Base-by-base conservation (phyloP, 805 yeast species). In the Isabelozyma gotoi region DNA sequence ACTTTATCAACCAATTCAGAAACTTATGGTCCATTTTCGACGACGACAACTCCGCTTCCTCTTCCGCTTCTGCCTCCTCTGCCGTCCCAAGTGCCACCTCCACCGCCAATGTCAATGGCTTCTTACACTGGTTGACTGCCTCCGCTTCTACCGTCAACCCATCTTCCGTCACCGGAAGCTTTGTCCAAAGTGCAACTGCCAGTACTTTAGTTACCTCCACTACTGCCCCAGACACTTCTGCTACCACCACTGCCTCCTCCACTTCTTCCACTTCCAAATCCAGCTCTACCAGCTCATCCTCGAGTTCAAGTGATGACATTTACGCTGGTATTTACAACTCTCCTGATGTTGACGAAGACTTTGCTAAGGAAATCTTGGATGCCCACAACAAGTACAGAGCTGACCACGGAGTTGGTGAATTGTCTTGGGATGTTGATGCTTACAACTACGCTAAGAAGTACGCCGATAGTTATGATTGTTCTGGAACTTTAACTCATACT, bases 381-480 rank as follows among this genome's bases (percentile, higher is more conserved):
- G 59, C 67, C 3, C 73, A 67, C 53, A 67, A 67, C 47, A 33
- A 50, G 20, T 56, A 66, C 44, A 53, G 73, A 39, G 65, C 65
- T 2, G 40, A 45, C 6, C 71, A 67, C 42, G 58, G 59, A 20
- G 69, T 53, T 4, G 59, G 52, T 5, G 53, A 52, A 0, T 58
- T 67, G 36, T 46, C 67, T 1, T 67, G 73, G 73, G 57, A 59
- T 18, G 41, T 39, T 15, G 60, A 51, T n/a, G 58, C 67, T 3
- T 66, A 62, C 55, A 45, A 53, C 35, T 67, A 65, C 45, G 71
- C 73, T 5, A 51, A 63, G 41, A 56, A 57, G 38, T 55, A 61
- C 36, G 73, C 73, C 12, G 60, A 65, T 43, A 56, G 50, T 42
- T 66, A 66, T 50, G 69, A 64, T 43, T 67, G 73, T 48, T 63